phyloP scores from a whole-genome alignment of 2,329 filamentous ascomycete species.

The Pezicula carpinea region DNA sequence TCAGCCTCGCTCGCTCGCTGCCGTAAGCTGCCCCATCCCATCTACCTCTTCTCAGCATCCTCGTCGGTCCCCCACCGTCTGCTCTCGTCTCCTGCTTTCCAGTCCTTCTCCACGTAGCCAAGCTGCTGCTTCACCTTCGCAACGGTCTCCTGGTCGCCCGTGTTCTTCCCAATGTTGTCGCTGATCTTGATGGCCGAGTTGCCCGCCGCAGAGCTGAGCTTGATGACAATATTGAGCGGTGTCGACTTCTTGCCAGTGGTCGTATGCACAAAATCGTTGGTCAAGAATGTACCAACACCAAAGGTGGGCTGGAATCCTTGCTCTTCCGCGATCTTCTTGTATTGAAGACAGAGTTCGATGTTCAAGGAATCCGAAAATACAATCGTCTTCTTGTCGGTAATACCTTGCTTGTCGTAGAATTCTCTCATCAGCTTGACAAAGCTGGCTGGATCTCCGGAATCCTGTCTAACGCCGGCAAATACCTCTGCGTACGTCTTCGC shows the following conservation, averaged over 20 bases:
- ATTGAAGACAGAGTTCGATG: slow-evolving; percentile 84
- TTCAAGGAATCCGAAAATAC: slow-evolving; percentile 96
- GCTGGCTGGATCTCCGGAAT: slow-evolving; percentile 64
- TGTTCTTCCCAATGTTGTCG: slow-evolving; percentile 86
- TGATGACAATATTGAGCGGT: slow-evolving; percentile 97
- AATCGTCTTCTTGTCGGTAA: slow-evolving; percentile 78
- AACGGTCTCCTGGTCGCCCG: slow-evolving; percentile 75
- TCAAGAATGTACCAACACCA: slow-evolving; percentile 92
- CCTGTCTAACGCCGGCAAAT: slow-evolving; percentile 65
- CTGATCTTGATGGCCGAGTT: slow-evolving; percentile 87
- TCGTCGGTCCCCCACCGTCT: slow-evolving; percentile 68
- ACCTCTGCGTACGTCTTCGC: slow-evolving; percentile 57
- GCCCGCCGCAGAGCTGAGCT: slow-evolving; percentile 80
- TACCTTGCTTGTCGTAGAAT: slow-evolving; percentile 42
- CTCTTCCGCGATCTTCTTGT: slow-evolving; percentile 77
- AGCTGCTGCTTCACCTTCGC: slow-evolving; percentile 78
- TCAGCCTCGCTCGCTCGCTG: no score
- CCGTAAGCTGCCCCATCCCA: no score
- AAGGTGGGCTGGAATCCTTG: slow-evolving; percentile 82
- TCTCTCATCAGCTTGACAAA: slow-evolving; percentile 60
- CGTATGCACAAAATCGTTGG: slow-evolving; percentile 81
- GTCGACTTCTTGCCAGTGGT: slow-evolving; percentile 76
- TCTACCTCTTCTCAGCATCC: slow-evolving; percentile 5
- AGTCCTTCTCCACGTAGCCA: slow-evolving; percentile 80
- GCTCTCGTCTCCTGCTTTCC: slow-evolving; percentile 80